Percentiles rank a stretch among this genome's conserved stretches.
phyloP scores from a whole-genome alignment of 768 basidiomycete genomes.

The Pleurotus ostreatus region DNA sequence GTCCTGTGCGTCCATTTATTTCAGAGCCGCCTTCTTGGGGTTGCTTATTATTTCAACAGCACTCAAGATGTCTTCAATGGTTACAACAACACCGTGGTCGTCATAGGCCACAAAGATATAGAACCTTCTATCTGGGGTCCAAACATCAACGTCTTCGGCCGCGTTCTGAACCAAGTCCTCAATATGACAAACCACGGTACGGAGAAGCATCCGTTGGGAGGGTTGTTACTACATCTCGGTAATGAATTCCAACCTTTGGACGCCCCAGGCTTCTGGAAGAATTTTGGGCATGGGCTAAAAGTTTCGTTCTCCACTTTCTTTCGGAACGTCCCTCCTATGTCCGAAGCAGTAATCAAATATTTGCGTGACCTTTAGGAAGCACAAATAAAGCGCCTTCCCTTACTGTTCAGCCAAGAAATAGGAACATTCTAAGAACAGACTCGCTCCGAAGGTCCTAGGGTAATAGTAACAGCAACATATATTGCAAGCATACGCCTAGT shows the following conservation, averaged over 20 bases:
- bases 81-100: slow-evolving; percentile 5
- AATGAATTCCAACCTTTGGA: slow-evolving; percentile 4
- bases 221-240: background rate
- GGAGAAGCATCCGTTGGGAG: slow-evolving; percentile 2
- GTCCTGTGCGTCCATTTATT: background rate
- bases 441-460: no score
- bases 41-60: background rate
- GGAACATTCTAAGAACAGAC: no score
- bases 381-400: background rate
- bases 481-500: background rate
- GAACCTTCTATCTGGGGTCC: slow-evolving; percentile 5
- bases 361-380: background rate
- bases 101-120: slow-evolving; percentile 3
- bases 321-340: background rate
- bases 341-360: slow-evolving; percentile 5
- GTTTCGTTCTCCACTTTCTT: slow-evolving; percentile 8
- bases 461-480: background rate
- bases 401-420: no score
- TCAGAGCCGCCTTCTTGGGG: background rate
- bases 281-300: slow-evolving; percentile 4
- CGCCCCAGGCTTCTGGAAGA: slow-evolving; percentile 6
- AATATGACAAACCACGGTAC: slow-evolving; percentile 1
- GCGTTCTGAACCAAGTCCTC: slow-evolving; percentile 1
- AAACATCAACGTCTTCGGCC: slow-evolving; percentile 6
- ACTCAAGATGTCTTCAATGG: slow-evolving; percentile 4